Conservation (phyloP, 257 asterid species). For the Salvia splendens region DNA sequence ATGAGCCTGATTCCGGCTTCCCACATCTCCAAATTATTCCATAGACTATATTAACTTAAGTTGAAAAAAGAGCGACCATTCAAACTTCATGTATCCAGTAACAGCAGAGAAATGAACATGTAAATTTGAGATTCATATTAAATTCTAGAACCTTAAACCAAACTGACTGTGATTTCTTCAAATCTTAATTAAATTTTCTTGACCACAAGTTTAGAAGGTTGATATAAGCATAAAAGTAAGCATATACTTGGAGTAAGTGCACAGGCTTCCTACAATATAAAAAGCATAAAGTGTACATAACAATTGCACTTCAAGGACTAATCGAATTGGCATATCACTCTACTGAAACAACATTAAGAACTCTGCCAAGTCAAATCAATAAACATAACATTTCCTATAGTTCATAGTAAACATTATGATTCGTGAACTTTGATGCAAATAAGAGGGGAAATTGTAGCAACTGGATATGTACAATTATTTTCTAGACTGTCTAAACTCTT, state of each 20-base stretch:
- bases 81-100: neutral
- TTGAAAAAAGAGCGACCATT: neutral
- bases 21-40: too few relatives aligned
- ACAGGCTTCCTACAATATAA: slow-evolving; percentile 13
- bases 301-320: neutral
- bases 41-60: neutral
- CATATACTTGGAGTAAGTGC: neutral
- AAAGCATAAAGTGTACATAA: slow-evolving; percentile 2
- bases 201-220: neutral
- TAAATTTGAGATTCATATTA: neutral
- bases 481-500: neutral
- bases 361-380: slow-evolving; percentile 3
- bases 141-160: neutral
- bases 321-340: neutral
- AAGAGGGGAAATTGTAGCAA: slow-evolving; percentile 21
- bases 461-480: neutral
- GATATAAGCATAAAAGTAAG: neutral
- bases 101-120: slow-evolving; percentile 8
- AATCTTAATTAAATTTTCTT: too few relatives aligned
- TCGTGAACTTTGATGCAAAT: neutral
- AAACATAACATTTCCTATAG: slow-evolving; percentile 9
- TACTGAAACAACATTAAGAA: neutral
- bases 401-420: neutral
- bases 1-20: neutral
- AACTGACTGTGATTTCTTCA: too few relatives aligned